Evolutionary conservation across 345 rosid genomes (phyloP), one percentile per base, ranked within the genome.

Genomic region (Brassica juncea): DNA sequence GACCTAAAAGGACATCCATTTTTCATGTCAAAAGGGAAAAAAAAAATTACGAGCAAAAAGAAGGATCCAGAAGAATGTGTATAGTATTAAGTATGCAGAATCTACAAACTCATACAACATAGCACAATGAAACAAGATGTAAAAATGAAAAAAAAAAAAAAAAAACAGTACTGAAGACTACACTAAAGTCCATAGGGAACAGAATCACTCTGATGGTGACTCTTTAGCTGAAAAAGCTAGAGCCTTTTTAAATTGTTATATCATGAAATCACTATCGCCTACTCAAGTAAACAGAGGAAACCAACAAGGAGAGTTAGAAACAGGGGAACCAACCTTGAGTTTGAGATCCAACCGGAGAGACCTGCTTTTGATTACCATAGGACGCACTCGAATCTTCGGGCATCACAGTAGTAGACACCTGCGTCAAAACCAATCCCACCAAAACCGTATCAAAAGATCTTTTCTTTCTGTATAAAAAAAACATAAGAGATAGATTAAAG

Each of bases 351-450:
- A 70, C 65, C 34, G 61, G 80, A 44, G 75, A n/a, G 35, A 65
- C 35, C n/a, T 71, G 66, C 19, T 71, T 71, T 65, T 72, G 85
- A 73, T 72, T 81, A 47, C 77, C 84, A 64, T 80, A 63, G 55
- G 71, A 66, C 1, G 85, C 68, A 82, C 86, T 62, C 62, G 80
- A 70, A 74, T 80, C 92, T 70, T 83, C 89, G 21, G 89, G 88
- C 82, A 85, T 86, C 67, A 66, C 77, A 52, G 62, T 47, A 47
- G 64, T 49, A n/a, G 81, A 55, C 60, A 63, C 85, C 94, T 90
- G 80, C 80, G 77, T 49, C 49, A 9, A 21, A 52, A 52, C 57
- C 21, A 31, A 37, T 12, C 23, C 34, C 11, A 21, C 34, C 63
- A 49, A 54, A 70, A 44, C n/a, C 6, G 3, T 34, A 68, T 68